Evolutionary conservation across 768 basidiomycete species (phyloP), one percentile per base, ranked within the genome.

Genomic region (Mrakia frigida): DNA sequence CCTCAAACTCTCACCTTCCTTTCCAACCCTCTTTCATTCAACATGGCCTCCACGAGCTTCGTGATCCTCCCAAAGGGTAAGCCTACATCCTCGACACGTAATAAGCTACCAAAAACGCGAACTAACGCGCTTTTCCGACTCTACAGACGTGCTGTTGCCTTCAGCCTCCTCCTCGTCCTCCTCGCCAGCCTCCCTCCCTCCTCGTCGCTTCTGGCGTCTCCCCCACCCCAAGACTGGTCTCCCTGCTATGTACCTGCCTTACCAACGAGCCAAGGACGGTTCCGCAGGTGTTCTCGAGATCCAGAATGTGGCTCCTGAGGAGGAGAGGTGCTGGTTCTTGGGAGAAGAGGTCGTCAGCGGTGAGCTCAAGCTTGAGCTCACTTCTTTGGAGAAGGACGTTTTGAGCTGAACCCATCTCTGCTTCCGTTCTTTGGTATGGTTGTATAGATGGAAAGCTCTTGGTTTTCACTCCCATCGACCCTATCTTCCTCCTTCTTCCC

Each of bases 151-250:
- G 7, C 68, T 69, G 6, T 39, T 16, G 72, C 73, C 21, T 50
- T 50, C 46, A 16, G 46, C 61, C 7, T 65, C 6, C 2, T 31
- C 43, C 23, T 52, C 61, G 28, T 43, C 31, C 52, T 56, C 61
- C 31, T 31, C 74, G n/a, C 14, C 50, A n/a, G 37, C 35, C 25
- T 23, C 75, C 35, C 4, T 13, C 2, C 23, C 14, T 28, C 46
- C 74, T 23, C 69, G 70, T 33, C 76, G 72, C 33, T 71, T 77
- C 50, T 50, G 63, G 16, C 76, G 76, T 31, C 76, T 77, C n/a
- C 76, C 76, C 5, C 72, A 77, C 43, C 71, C 76, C 16, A 60
- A 61, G 31, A 77, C 70, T 18, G 76, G 76, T 28, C 71, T 77
- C 10, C 71, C 76, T 7, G 41, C 71, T 0, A 43, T 77, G 41